Conservation (phyloP, 768 basidiomycete genomes). For the Lanmaoa pseudosensibilis region DNA sequence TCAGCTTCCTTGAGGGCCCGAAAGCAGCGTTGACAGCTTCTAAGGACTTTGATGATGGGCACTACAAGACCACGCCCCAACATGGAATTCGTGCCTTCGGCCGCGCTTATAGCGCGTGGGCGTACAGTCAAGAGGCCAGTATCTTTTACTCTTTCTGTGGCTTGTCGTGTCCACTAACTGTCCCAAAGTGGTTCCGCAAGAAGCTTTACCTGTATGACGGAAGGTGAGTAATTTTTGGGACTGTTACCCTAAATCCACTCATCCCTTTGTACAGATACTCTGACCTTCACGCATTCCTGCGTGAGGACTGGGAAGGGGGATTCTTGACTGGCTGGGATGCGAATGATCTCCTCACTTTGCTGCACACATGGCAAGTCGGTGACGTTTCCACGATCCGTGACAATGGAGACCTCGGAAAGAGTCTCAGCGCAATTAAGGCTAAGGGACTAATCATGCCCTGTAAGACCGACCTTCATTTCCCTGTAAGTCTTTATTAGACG, state of each 20-base stretch:
- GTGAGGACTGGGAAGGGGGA: constrained; percentile 51
- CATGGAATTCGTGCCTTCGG: constrained; percentile 56
- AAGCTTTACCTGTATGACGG: constrained; percentile 45
- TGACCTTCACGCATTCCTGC: constrained; percentile 47
- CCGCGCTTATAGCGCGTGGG: constrained; percentile 58
- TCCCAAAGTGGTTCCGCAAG: constrained; percentile 52
- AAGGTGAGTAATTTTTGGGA: constrained; percentile 27
- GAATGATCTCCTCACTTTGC: constrained; percentile 51
- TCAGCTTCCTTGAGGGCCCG: constrained; percentile 60
- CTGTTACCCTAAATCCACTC: background rate
- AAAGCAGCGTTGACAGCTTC: constrained; percentile 54
- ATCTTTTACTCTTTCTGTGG: background rate
- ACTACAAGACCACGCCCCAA: constrained; percentile 48
- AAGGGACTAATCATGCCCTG: constrained; percentile 58
- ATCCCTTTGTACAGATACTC: constrained; percentile 37
- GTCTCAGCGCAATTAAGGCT: constrained; percentile 46
- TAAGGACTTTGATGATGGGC: constrained; percentile 53
- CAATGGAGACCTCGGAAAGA: constrained; percentile 41
- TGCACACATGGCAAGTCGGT: constrained; percentile 50
- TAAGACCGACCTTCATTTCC: constrained; percentile 60
- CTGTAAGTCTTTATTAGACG: constrained; percentile 32
- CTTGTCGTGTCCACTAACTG: background rate
- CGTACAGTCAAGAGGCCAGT: constrained; percentile 54
- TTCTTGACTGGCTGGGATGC: constrained; percentile 51
- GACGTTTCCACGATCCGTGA: constrained; percentile 48